Evolutionary conservation across 2,329 filamentous ascomycete genomes (phyloP).

Genomic region (Aspergillus versicolor): DNA sequence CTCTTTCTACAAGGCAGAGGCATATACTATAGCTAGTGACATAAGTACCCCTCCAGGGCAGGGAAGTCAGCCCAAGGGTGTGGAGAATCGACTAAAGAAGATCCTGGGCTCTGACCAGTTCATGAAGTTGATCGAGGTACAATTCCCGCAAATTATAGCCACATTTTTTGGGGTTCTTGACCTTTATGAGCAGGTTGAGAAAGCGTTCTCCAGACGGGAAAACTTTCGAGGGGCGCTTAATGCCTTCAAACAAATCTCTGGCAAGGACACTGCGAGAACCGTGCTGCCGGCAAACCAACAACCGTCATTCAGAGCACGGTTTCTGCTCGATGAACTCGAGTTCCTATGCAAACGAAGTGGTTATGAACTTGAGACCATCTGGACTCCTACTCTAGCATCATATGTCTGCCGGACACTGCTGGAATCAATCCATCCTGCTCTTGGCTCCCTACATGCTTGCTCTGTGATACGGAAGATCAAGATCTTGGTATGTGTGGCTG

Average conservation of each 20-base stretch:
- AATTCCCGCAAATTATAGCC: slow-evolving; percentile 75
- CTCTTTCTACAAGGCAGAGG: slow-evolving; percentile 75
- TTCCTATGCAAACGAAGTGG: slow-evolving; percentile 73
- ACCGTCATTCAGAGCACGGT: slow-evolving; percentile 78
- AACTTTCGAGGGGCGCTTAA: slow-evolving; percentile 61
- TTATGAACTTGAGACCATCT: slow-evolving; percentile 64
- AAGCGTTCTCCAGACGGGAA: slow-evolving; percentile 60
- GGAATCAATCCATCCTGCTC: slow-evolving; percentile 74
- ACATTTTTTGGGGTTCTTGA: slow-evolving; percentile 75
- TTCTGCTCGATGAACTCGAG: slow-evolving; percentile 71
- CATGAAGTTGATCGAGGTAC: slow-evolving; percentile 60
- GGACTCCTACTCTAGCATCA: slow-evolving; percentile 72
- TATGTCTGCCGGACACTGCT: slow-evolving; percentile 75
- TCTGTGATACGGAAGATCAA: slow-evolving; percentile 83
- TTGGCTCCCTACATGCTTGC: slow-evolving; percentile 84
- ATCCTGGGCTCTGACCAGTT: slow-evolving; percentile 68
- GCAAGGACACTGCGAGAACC: slow-evolving; percentile 64
- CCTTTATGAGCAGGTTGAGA: slow-evolving; percentile 72
- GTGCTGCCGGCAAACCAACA: slow-evolving; percentile 76
- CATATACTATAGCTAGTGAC: slow-evolving; percentile 81
- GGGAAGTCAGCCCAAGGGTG: slow-evolving; percentile 54
- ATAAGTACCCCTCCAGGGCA: slow-evolving; percentile 51
- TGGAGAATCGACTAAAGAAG: slow-evolving; percentile 64
- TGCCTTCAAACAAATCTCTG: slow-evolving; percentile 68
- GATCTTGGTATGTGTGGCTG: slow-evolving; percentile 76